Percentiles rank a stretch among this genome's conserved stretches.
These are phyloP conservation scores for Pseudogymnoascus sp. DNA, from an alignment of 2,329 filamentous ascomycete species.

Conservation along the genomic window DNA sequence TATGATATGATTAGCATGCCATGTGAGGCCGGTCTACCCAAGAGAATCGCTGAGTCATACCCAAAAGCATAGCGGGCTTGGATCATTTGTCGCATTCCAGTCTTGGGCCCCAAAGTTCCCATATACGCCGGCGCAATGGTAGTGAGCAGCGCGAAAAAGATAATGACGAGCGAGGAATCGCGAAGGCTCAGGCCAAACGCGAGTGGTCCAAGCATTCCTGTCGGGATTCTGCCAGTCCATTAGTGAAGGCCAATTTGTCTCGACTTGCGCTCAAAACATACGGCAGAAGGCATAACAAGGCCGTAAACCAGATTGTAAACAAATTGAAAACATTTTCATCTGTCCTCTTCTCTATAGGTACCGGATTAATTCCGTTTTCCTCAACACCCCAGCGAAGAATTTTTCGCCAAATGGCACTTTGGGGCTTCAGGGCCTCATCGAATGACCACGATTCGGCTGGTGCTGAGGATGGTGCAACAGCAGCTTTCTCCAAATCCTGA, in stretches of 20 bases:
- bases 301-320: constrained; percentile 53
- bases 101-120: constrained; percentile 50
- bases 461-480: neutral
- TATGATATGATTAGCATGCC: constrained; percentile 19
- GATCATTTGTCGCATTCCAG: constrained; percentile 58
- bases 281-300: constrained; percentile 49
- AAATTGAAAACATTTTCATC: constrained; percentile 46
- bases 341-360: constrained; percentile 45
- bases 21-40: constrained; percentile 12
- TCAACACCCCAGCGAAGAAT: constrained; percentile 35
- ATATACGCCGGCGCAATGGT: constrained; percentile 48
- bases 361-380: constrained; percentile 47
- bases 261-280: constrained; percentile 22
- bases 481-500: neutral
- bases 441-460: neutral
- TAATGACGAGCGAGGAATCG: constrained; percentile 48
- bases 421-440: neutral
- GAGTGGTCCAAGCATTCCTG: constrained; percentile 53
- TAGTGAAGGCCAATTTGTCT: neutral
- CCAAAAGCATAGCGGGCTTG: constrained; percentile 57
- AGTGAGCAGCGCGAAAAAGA: constrained; percentile 54
- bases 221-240: constrained; percentile 41
- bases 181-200: constrained; percentile 47
- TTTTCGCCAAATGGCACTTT: constrained; percentile 10
- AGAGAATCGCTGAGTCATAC: constrained; percentile 21